Evolutionary conservation across 2,329 filamentous ascomycete species (phyloP).

Genomic region (Zymoseptoria passerinii): DNA sequence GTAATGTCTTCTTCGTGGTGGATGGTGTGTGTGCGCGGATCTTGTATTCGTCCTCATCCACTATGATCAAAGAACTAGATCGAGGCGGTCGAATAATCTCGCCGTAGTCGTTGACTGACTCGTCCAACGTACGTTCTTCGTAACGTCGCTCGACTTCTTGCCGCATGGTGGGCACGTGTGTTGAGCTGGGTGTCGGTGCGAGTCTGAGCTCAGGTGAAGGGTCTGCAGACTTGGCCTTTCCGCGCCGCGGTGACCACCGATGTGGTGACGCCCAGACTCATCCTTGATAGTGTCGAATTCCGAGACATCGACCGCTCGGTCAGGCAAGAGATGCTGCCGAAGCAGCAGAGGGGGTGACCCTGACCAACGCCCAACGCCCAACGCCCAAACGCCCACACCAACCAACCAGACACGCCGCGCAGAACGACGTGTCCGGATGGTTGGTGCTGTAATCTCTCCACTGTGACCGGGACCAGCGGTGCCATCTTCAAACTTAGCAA

Average conservation of each 20-base stretch:
- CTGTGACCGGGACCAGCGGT: not conserved
- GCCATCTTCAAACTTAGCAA: not conserved
- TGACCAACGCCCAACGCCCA: not conserved
- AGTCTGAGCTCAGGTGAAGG: not conserved
- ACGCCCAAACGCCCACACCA: too few relatives aligned
- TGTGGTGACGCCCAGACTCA: not conserved
- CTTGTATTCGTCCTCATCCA: not conserved
- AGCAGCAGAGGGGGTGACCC: not conserved
- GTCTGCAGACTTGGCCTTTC: not conserved
- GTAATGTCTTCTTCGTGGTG: slow-evolving; percentile 3
- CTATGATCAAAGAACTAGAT: not conserved
- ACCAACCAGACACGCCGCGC: slow-evolving; percentile 81
- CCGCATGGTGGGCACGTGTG: not conserved
- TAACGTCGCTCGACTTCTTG: not conserved
- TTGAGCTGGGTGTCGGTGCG: not conserved
- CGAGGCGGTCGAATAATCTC: not conserved
- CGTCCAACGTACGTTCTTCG: not conserved
- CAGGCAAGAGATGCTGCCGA: too few relatives aligned
- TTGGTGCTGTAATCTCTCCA: too few relatives aligned
- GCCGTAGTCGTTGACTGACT: not conserved
- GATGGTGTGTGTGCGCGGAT: not conserved
- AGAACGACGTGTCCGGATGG: too few relatives aligned
- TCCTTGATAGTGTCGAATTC: too few relatives aligned
- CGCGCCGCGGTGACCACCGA: not conserved
- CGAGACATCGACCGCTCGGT: too few relatives aligned